Evolutionary conservation across 129 eudicot species (phyloP).

Genomic region (Lonicera japonica): DNA sequence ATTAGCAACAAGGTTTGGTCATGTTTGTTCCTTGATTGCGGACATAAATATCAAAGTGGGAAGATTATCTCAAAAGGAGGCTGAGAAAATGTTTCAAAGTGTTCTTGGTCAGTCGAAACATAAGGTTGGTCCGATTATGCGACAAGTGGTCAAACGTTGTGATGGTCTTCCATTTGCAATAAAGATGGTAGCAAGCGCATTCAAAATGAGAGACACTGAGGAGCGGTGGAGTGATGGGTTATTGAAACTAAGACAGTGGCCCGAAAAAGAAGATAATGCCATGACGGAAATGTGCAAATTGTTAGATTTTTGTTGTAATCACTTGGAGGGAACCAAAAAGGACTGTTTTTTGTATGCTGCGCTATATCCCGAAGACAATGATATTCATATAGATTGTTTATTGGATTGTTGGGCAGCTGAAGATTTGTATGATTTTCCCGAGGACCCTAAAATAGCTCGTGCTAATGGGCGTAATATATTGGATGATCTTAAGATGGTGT

Average conservation of each 20-base stretch:
- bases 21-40: slow-evolving; percentile 15
- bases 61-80: slow-evolving; percentile 12
- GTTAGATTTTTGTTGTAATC: slow-evolving; percentile 12
- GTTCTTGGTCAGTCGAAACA: slow-evolving; percentile 17
- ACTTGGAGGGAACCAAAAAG: slow-evolving; percentile 11
- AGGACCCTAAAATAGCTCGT: slow-evolving; percentile 9
- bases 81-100: slow-evolving; percentile 18
- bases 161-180: slow-evolving; percentile 18
- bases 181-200: slow-evolving; percentile 16
- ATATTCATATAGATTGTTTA: slow-evolving; percentile 17
- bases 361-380: slow-evolving; percentile 25
- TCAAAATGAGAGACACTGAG: slow-evolving; percentile 13
- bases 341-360: slow-evolving; percentile 22
- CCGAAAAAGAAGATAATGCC: slow-evolving; percentile 10
- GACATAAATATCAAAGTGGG: slow-evolving; percentile 6
- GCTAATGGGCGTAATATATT: slow-evolving; percentile 9
- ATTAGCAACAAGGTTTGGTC: slow-evolving; percentile 14
- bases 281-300: slow-evolving; percentile 18
- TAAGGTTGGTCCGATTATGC: slow-evolving; percentile 3
- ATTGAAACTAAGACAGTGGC: slow-evolving; percentile 10
- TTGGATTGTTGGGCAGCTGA: too few species aligned
- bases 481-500: slow-evolving; percentile 13
- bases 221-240: slow-evolving; percentile 21
- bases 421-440: slow-evolving; percentile 9
- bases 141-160: slow-evolving; percentile 13